Base-by-base conservation (phyloP, 139 green algal genomes). In the Chlorella sorokiniana region DNA sequence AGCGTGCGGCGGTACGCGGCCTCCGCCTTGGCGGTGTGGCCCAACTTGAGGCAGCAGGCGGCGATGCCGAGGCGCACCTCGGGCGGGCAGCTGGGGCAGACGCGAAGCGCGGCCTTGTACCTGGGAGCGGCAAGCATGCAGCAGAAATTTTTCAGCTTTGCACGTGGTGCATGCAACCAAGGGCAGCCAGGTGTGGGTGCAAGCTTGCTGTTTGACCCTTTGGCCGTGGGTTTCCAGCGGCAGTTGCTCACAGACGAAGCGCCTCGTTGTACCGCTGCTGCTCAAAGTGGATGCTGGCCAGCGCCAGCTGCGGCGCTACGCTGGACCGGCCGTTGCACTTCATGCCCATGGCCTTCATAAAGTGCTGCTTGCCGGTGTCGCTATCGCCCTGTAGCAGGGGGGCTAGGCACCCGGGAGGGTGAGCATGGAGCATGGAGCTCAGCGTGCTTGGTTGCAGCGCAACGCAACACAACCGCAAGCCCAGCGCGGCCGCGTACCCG, bases 41-140 rank as follows among this genome's bases (percentile, higher is more conserved):
- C 92, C 56, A 96, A 78, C 38, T 82, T 79, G 61, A 94, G 92
- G 64, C 87, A 84, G 84, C 92, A 97, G 0, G 89, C 89, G 1
- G 86, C 95, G 22, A 98, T 92, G 84, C 95, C 95, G 75, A 97
- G 86, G 20, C 95, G 91, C 42, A 98, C 91, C 69, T 96, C 91
- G 0, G 94, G 76, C 0, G 95, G 95, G 64, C 85, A 91, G 6
- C 42, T 70, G 18, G 95, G 95, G 85, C 94, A 86, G 33, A 84
- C 40, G 7, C 72, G 77, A 56, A 98, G 84, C 22, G 90, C 92
- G 10, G 84, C 64, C 3, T 86, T 72, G 85, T 95, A 97, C 45
- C 92, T 96, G 86, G n/a, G 6, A 48, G 59, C 35, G 62, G 38
- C 38, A 72, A 7, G 10, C 18, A 5, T 23, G 52, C 8, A 63